Conservation (phyloP, 2,329 filamentous ascomycete genomes). For the Nectriaceae sp. region DNA sequence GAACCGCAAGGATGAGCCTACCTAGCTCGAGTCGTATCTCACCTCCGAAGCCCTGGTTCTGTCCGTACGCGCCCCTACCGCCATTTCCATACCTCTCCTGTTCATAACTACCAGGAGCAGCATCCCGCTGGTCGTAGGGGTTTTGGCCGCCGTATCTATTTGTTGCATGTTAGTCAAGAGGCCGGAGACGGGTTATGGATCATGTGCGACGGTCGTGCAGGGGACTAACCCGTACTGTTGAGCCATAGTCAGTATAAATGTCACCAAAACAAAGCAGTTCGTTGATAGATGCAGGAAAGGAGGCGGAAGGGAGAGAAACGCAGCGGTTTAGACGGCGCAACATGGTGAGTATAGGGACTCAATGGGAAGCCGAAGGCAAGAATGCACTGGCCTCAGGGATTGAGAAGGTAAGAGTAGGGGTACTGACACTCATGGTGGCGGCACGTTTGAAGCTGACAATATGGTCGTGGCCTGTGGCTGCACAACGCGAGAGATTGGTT, state of each 20-base stretch:
- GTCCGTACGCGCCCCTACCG: constrained; percentile 18
- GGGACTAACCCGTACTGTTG: constrained; percentile 57
- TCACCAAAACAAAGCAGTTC: no score
- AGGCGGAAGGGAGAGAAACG: no score
- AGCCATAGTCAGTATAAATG: constrained; percentile 29
- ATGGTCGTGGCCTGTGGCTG: neutral
- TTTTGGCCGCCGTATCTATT: constrained; percentile 58
- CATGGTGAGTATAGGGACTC: no score
- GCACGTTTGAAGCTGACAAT: neutral
- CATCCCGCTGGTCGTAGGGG: constrained; percentile 60
- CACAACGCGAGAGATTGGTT: neutral
- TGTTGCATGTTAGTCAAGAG: neutral
- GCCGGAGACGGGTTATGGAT: constrained; percentile 5
- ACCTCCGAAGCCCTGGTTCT: constrained; percentile 32
- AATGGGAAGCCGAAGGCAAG: no score
- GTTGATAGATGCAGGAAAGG: no score
- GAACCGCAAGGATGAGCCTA: neutral
- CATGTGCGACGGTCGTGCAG: constrained; percentile 12
- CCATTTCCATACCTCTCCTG: neutral
- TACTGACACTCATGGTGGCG: constrained; percentile 35
- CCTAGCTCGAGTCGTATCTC: constrained; percentile 11
- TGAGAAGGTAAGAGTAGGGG: constrained; percentile 21
- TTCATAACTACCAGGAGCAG: constrained; percentile 22
- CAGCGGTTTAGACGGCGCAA: no score
- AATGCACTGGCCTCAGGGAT: no score